Evolutionary conservation across 2,329 filamentous ascomycete genomes (phyloP), one percentile per base, ranked within the genome.

Genomic region (Aspergillus tamarii): DNA sequence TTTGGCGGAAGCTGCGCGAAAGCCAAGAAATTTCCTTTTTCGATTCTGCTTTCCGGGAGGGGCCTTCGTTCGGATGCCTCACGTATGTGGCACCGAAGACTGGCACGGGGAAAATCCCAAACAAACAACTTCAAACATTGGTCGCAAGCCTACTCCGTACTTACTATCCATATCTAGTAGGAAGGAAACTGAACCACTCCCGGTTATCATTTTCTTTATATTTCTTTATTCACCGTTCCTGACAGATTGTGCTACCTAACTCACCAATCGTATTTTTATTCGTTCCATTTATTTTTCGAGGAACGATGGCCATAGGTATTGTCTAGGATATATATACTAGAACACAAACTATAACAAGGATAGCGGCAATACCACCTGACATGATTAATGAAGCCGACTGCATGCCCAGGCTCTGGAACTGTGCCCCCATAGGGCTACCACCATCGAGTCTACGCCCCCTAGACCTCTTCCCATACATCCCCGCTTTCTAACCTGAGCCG

Each of bases 1-100:
- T 46, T 48, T 41, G 30, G 56, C 56, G 41, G 56, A 58, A 58
- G 32, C 34, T 36, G 41, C 28, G 26, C 56, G 41, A 57, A 57
- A 57, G 57, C 62, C 62, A 64, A 64, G 62, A 60, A 45, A 34
- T 61, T 57, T 39, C 19, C 28, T 34, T 26, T 34, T 57, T 41
- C 48, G 36, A 39, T 19, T 39, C 12, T 39, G 26, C 30, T 53
- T 19, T 45, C 43, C 9, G 46, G 50, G 32, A 30, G 26, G 26
- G 32, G 32, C 7, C 34, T 14, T 39, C 3, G 12, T 30, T 54
- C 26, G 45, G 52, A 48, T 54, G 59, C 57, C 57, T 60, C 48
- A 43, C 57, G n/a, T 36, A 19, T 39, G 11, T 34, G 52, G 52
- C 52, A 55, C 4, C 11, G 16, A 55, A 23, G 32, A 3, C 5